Base-by-base conservation (phyloP, 371 early-diverging fungal species). In the Catenaria anguillulae region DNA sequence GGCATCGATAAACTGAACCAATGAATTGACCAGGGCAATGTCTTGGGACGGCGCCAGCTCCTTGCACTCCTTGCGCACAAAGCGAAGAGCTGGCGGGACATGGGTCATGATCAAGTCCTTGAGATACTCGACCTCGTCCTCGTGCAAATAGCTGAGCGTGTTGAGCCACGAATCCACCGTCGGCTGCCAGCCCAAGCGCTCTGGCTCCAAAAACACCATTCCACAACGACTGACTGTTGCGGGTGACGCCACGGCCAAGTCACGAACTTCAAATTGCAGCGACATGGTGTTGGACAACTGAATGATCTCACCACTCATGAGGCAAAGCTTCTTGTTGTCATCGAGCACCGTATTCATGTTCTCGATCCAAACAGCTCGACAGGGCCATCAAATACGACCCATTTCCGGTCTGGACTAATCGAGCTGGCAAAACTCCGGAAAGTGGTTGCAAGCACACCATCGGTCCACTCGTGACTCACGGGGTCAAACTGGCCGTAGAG, bases 291-390 rank as follows among this genome's bases (percentile, higher is more conserved):
- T 61, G 10, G 69, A 62, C 74, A 81, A 77, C 61, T 81, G 78
- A 66, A 81, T 81, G 62, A 81, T 81, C 64, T 84, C 84, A 33
- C 84, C 84, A 58, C 72, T 73, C 24, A 69, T 75, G 45, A 84
- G 64, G 63, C 84, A 83, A 2, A 84, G 70, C 58, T 79, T 77
- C 64, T 78, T 82, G 69, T 81, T 82, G 67, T 81, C 82, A 66
- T 84, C 84, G 56, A 84, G 66, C 13, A 84, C 70, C 4, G 80
- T 78, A 64, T 83, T 83, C 77, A 84, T 82, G 64, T 74, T 74
- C 60, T 84, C 84, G 31, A 84, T 78, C 84, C 84, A 84, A 2
- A 78, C 79, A 13, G 82, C 80, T 81, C 79, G 23, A 82, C 76
- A 15, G 79, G 81, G 0, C 83, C 82, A 66, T 84, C 84, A 68